A percentile compares a stretch with the other conserved stretches of the same genome.
Evolutionary conservation across 306 rosid genomes (phyloP).

Genomic region (Lablab purpureus): DNA sequence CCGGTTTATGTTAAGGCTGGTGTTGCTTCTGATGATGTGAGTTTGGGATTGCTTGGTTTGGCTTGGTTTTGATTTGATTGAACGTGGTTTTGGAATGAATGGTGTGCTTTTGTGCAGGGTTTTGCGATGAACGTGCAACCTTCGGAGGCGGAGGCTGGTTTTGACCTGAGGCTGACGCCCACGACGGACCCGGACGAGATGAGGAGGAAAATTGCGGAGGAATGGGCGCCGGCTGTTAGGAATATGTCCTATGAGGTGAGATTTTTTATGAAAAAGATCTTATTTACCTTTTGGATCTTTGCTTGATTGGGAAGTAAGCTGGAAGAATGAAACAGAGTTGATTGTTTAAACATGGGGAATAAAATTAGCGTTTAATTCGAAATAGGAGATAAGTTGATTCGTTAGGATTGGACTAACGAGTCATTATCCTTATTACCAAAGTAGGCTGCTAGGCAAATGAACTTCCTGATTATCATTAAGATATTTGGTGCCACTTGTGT

Average conservation of each 20-base stretch:
- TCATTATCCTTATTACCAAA: too few relatives aligned
- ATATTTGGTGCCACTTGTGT: too few relatives aligned
- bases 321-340: too few relatives aligned
- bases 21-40: constrained; percentile 64
- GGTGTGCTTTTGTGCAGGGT: constrained; percentile 61
- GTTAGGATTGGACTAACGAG: too few relatives aligned
- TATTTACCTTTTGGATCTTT: too few relatives aligned
- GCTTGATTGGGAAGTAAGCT: too few relatives aligned
- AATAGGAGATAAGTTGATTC: too few relatives aligned
- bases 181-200: constrained; percentile 67
- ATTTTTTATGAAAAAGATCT: not conserved
- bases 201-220: constrained; percentile 69
- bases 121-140: constrained; percentile 95
- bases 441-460: too few relatives aligned
- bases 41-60: constrained; percentile 5
- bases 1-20: constrained; percentile 86
- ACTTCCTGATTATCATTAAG: too few relatives aligned
- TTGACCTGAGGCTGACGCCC: constrained; percentile 80
- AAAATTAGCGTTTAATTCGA: too few relatives aligned
- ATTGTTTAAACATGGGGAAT: too few relatives aligned
- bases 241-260: constrained; percentile 82
- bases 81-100: not conserved
- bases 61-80: not conserved
- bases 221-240: constrained; percentile 85
- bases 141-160: constrained; percentile 93